Conservation (phyloP, 306 rosid genomes). For the Abrus precatorius region DNA sequence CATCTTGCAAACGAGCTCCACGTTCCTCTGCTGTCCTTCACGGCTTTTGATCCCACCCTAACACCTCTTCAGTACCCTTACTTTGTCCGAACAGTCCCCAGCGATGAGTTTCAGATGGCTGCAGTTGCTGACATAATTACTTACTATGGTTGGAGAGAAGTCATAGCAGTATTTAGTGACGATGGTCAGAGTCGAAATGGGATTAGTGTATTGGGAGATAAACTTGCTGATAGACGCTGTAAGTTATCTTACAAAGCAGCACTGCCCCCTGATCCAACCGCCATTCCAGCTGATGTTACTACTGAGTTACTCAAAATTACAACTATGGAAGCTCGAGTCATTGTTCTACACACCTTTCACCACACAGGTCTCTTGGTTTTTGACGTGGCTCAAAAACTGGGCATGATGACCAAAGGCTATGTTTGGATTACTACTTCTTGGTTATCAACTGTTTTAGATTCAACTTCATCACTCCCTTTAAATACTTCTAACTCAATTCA, state of each 20-base stretch:
- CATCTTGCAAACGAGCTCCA: slow-evolving; percentile 79
- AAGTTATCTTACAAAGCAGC: slow-evolving; percentile 78
- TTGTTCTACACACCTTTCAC: slow-evolving; percentile 61
- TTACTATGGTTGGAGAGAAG: slow-evolving; percentile 74
- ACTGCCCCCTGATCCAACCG: slow-evolving; percentile 50
- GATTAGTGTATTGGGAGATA: slow-evolving; percentile 65
- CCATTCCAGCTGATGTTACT: slow-evolving; percentile 56
- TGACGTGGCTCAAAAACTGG: slow-evolving; percentile 62
- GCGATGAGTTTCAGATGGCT: slow-evolving; percentile 76
- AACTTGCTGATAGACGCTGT: slow-evolving; percentile 70
- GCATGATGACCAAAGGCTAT: slow-evolving; percentile 73
- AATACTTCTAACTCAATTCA: slow-evolving; percentile 51
- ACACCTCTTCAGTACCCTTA: slow-evolving; percentile 79
- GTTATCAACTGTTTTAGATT: slow-evolving; percentile 68
- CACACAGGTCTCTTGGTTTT: slow-evolving; percentile 61
- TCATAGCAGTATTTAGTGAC: slow-evolving; percentile 71
- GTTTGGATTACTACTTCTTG: slow-evolving; percentile 83
- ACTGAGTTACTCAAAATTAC: slow-evolving; percentile 61
- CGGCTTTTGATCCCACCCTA: slow-evolving; percentile 84
- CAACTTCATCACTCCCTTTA: slow-evolving; percentile 50
- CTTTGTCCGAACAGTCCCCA: slow-evolving; percentile 75
- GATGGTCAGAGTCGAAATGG: slow-evolving; percentile 85
- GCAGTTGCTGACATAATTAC: slow-evolving; percentile 72
- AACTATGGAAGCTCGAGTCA: slow-evolving; percentile 66
- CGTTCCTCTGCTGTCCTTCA: slow-evolving; percentile 76